These are phyloP conservation scores for Aspergillus steynii DNA, from an alignment of 495 filamentous ascomycete species.

Conservation along the genomic window DNA sequence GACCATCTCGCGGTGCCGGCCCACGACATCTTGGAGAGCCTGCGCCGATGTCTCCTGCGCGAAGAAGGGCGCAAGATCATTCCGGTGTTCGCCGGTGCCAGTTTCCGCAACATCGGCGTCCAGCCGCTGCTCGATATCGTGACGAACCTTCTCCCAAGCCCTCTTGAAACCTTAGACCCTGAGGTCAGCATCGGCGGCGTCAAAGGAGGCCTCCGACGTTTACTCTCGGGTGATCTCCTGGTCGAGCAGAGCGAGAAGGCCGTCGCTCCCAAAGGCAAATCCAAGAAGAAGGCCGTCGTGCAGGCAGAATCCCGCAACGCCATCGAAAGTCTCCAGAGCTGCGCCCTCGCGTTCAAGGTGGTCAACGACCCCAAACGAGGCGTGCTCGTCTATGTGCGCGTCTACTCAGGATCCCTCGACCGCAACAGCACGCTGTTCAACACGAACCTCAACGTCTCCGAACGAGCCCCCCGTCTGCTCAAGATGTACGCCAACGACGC, in stretches of 20 bases:
- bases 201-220: slow-evolving; percentile 50
- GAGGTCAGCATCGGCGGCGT: slow-evolving; percentile 66
- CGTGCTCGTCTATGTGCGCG: slow-evolving; percentile 86
- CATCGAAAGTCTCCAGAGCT: slow-evolving; percentile 66
- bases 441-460: slow-evolving; percentile 78
- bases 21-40: slow-evolving; percentile 64
- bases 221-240: slow-evolving; percentile 53
- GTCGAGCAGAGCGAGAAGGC: slow-evolving; percentile 40
- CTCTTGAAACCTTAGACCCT: slow-evolving; percentile 73
- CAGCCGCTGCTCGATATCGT: slow-evolving; percentile 90
- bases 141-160: slow-evolving; percentile 81
- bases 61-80: slow-evolving; percentile 59
- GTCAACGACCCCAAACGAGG: slow-evolving; percentile 85
- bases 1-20: slow-evolving; percentile 67
- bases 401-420: slow-evolving; percentile 81
- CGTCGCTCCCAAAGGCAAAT: slow-evolving; percentile 42
- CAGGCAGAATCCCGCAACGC: slow-evolving; percentile 51
- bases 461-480: slow-evolving; percentile 77
- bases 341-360: slow-evolving; percentile 95
- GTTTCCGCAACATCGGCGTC: slow-evolving; percentile 91
- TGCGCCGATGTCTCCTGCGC: slow-evolving; percentile 67
- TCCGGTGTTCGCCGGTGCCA: slow-evolving; percentile 89
- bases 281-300: slow-evolving; percentile 35
- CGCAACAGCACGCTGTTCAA: slow-evolving; percentile 80
- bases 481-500: slow-evolving; percentile 92